Evolutionary conservation across 208 protist species (phyloP).

Genomic region (Novymonas esmeraldas): DNA sequence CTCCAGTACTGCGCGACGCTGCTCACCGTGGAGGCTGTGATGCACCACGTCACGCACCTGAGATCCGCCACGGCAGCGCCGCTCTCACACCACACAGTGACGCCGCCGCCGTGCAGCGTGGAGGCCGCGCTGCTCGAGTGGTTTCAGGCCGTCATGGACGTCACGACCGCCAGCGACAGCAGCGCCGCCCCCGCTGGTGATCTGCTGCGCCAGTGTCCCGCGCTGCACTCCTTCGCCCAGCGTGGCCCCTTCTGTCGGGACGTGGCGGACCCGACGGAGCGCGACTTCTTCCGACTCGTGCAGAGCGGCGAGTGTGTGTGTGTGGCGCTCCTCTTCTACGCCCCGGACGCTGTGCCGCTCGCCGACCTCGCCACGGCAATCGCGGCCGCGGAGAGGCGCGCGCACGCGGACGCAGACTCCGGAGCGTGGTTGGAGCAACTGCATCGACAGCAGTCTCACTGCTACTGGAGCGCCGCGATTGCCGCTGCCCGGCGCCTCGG

Average conservation of each 20-base stretch:
- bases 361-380: constrained; percentile 14
- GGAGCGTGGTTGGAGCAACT: neutral
- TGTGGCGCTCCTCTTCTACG: constrained; percentile 61
- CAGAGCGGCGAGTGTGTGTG: constrained; percentile 46
- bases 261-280: constrained; percentile 26
- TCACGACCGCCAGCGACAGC: neutral
- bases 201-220: neutral
- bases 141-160: constrained; percentile 29
- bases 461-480: constrained; percentile 37
- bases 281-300: constrained; percentile 32
- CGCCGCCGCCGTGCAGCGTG: constrained; percentile 18
- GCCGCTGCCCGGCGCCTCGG: constrained; percentile 35
- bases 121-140: constrained; percentile 31
- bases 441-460: constrained; percentile 18
- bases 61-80: neutral
- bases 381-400: neutral
- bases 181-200: neutral
- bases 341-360: constrained; percentile 46
- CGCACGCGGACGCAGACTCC: neutral
- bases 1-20: constrained; percentile 54
- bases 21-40: constrained; percentile 39
- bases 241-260: constrained; percentile 25
- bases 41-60: constrained; percentile 39
- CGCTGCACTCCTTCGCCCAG: constrained; percentile 15
- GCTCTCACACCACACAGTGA: neutral